Base-by-base conservation (phyloP, 1,284 basidiomycete genomes). In the Boletus chippewaensis region DNA sequence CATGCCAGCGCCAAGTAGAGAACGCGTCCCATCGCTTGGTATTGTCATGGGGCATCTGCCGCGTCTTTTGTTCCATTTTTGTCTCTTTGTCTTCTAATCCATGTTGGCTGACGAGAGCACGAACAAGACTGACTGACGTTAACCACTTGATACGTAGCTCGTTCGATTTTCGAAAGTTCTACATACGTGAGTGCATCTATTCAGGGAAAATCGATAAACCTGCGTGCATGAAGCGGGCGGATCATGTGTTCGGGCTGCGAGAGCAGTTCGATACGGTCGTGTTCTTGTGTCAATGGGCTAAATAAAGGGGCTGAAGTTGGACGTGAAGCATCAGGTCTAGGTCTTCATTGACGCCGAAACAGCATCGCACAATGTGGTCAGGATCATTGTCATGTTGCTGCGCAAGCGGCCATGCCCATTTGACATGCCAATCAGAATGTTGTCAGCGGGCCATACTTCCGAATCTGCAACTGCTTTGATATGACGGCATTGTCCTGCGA, bases 11-110 rank as follows among this genome's bases (percentile, higher is more conserved):
- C 32, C 26, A 44, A 41, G 24, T 41, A 11, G 35, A 41, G 42
- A 42, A 35, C 16, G 46, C 7, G 46, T 61, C 47, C 29, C 59
- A 59, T 41, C 50, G 47, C 45, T 61, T 45, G 45, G 6, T 32
- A 28, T 7, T 34, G 22, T 34, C 20, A 3, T 38, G 15, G n/a
- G 36, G 13, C 8, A 15, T 4, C n/a, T 35, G 15, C 12, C n/a
- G 26, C 0, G 7, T 6, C 13, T 44, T 15, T 26, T 34, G 9
- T 35, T n/a, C 24, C 8, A 15, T 40, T 10, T 15, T n/a, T 35
- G 29, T 29, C 12, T 16, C 20, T 18, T 38, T n/a, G 18, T 22
- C n/a, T 48, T 48, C n/a, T 34, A 15, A n/a, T 34, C 20, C 5
- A n/a, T 11, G n/a, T 38, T 18, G n/a, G 26, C 15, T 18, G 22